Conservation (phyloP, 345 rosid species). For the Cochlearia excelsa region DNA sequence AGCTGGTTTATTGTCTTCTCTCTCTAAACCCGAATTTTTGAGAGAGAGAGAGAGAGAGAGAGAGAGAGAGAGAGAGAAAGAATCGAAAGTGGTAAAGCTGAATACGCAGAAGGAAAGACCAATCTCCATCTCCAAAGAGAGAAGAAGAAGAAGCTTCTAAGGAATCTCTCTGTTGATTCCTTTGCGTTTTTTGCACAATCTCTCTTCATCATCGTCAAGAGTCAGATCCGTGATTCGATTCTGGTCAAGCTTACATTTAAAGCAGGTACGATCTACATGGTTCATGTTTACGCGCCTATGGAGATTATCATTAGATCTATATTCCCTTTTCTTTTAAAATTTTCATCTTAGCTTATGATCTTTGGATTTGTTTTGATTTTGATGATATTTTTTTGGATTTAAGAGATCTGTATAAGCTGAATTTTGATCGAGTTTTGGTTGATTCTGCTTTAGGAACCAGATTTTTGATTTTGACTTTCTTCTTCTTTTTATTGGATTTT, state of each 20-base stretch:
- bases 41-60: constrained; percentile 21
- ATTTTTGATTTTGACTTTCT: not conserved
- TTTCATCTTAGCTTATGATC: not conserved
- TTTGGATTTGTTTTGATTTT: not conserved
- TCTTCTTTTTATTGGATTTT: not conserved
- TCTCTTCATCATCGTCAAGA: not conserved
- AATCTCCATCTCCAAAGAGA: constrained; percentile 26
- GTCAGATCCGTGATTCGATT: constrained; percentile 37
- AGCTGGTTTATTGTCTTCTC: constrained; percentile 23
- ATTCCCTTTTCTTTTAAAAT: not conserved
- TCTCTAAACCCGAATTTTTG: constrained; percentile 18
- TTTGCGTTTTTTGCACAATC: not conserved
- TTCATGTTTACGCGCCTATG: constrained; percentile 10
- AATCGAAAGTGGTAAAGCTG: constrained; percentile 10
- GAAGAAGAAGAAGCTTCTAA: constrained; percentile 13
- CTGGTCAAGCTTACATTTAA: constrained; percentile 20
- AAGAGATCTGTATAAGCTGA: too few species aligned
- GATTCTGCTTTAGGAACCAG: not conserved
- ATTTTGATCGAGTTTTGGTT: too few species aligned
- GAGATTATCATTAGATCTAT: constrained; percentile 20
- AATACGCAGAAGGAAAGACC: constrained; percentile 5
- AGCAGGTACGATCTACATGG: constrained; percentile 34
- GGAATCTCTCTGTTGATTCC: constrained; percentile 1
- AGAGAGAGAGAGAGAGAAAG: constrained; percentile 12
- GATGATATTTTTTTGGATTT: too few species aligned